phyloP scores from a whole-genome alignment of 2,329 filamentous ascomycete species.

The Aspergillus viridinutans region DNA sequence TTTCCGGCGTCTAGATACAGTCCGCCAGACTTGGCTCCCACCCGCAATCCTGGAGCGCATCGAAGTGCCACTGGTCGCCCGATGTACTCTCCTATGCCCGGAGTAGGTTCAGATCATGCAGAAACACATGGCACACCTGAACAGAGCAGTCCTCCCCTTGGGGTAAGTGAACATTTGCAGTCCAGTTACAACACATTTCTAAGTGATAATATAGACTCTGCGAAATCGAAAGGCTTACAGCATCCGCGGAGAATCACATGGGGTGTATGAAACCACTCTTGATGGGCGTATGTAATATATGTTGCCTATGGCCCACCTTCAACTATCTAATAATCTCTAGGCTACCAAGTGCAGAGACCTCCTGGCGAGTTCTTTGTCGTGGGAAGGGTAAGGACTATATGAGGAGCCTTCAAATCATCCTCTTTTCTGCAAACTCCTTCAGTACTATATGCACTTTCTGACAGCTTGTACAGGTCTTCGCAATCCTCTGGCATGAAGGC shows the following conservation, averaged over 20 bases:
- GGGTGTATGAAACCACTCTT: not conserved
- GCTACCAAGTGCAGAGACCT: not conserved
- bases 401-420: not conserved
- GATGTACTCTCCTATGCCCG: not conserved
- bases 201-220: not conserved
- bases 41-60: not conserved
- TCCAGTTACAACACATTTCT: not conserved
- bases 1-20: no score
- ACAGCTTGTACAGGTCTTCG: constrained; percentile 22
- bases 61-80: not conserved
- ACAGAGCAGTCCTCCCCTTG: not conserved
- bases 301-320: not conserved
- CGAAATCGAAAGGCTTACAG: not conserved
- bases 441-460: not conserved
- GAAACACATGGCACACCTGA: not conserved
- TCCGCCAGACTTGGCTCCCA: no score
- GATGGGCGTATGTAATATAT: constrained; percentile 9
- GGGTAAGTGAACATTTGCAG: not conserved
- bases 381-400: not conserved
- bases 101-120: not conserved
- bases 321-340: not conserved
- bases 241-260: not conserved
- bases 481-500: constrained; percentile 30
- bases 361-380: not conserved
- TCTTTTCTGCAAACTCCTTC: not conserved